Evolutionary conservation across 129 eudicot genomes (phyloP).

Genomic region (Calendula officinalis): DNA sequence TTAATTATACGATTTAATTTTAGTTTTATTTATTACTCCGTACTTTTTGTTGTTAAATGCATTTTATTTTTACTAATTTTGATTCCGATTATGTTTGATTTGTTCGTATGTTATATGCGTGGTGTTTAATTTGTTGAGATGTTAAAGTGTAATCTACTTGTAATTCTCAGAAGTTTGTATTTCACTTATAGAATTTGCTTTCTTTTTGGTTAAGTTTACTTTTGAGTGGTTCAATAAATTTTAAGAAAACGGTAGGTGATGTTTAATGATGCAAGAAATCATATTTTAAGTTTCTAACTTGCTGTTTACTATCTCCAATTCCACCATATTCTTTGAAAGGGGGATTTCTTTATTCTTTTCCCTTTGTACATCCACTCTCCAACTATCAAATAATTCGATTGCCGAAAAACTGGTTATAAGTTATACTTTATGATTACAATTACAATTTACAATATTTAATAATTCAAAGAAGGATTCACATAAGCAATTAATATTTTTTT

Average conservation of each 20-base stretch:
- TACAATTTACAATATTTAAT: not conserved
- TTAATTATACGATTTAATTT: conserved; percentile 10
- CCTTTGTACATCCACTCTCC: not conserved
- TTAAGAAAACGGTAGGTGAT: conserved; percentile 34
- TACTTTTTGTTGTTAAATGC: conserved; percentile 13
- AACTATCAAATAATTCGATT: not conserved
- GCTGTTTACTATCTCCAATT: conserved; percentile 16
- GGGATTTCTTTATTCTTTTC: not conserved
- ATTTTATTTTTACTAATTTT: not conserved
- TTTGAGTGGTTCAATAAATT: conserved; percentile 35
- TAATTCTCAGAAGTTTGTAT: conserved; percentile 23
- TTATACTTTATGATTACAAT: not conserved
- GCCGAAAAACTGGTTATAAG: not conserved
- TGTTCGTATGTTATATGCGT: not conserved
- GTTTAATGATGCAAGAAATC: conserved; percentile 18
- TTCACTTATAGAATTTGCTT: conserved; percentile 13
- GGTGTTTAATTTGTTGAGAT: conserved; percentile 8
- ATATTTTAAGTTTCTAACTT: conserved; percentile 3
- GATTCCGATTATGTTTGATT: not conserved
- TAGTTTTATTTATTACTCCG: conserved; percentile 5
- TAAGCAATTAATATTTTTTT: conserved; percentile 11
- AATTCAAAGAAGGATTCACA: conserved; percentile 12
- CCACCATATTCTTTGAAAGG: conserved; percentile 20
- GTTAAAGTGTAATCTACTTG: conserved; percentile 25
- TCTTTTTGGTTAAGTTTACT: conserved; percentile 34